Conservation (phyloP, 192 early-diverging fungal genomes). For the Coemansia javaensis region DNA sequence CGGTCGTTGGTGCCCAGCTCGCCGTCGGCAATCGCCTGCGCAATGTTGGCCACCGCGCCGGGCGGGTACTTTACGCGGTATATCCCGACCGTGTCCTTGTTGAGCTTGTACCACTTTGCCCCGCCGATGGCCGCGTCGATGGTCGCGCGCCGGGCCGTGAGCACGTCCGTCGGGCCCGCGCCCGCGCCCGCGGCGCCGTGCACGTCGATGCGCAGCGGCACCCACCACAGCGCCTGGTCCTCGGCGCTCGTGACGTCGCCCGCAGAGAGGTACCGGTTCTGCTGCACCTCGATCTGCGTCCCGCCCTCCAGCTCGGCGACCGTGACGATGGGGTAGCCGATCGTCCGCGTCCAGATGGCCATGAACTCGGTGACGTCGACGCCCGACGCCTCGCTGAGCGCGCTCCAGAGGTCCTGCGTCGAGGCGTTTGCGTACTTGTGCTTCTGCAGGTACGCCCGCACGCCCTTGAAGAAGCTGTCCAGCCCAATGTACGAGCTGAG, state of each 20-base stretch:
- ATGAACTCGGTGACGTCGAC: slow-evolving; percentile 65
- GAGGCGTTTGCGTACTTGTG: slow-evolving; percentile 68
- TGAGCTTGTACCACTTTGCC: slow-evolving; percentile 75
- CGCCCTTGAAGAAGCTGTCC: slow-evolving; percentile 48
- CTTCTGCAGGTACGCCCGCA: slow-evolving; percentile 59
- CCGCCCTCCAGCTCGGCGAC: slow-evolving; percentile 54
- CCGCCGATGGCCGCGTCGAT: slow-evolving; percentile 28
- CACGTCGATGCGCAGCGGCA: slow-evolving; percentile 53
- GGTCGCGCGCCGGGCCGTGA: slow-evolving; percentile 18
- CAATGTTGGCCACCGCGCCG: slow-evolving; percentile 51
- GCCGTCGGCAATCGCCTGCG: slow-evolving; percentile 47
- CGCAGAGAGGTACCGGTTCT: slow-evolving; percentile 64
- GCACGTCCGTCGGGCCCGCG: neutral
- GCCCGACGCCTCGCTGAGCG: slow-evolving; percentile 59
- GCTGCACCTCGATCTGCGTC: slow-evolving; percentile 50
- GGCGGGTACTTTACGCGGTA: slow-evolving; percentile 80
- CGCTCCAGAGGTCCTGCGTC: slow-evolving; percentile 74
- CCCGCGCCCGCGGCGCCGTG: neutral
- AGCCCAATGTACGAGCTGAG: slow-evolving; percentile 58
- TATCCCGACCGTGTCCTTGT: slow-evolving; percentile 71
- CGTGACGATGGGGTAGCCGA: slow-evolving; percentile 65
- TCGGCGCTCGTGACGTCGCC: slow-evolving; percentile 58
- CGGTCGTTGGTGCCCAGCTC: slow-evolving; percentile 70
- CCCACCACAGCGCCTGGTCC: slow-evolving; percentile 60
- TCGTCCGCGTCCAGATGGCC: slow-evolving; percentile 64